These are phyloP conservation scores for Cyberlindnera xylosilytica DNA, from an alignment of 805 yeast species.

Conservation along the genomic window DNA sequence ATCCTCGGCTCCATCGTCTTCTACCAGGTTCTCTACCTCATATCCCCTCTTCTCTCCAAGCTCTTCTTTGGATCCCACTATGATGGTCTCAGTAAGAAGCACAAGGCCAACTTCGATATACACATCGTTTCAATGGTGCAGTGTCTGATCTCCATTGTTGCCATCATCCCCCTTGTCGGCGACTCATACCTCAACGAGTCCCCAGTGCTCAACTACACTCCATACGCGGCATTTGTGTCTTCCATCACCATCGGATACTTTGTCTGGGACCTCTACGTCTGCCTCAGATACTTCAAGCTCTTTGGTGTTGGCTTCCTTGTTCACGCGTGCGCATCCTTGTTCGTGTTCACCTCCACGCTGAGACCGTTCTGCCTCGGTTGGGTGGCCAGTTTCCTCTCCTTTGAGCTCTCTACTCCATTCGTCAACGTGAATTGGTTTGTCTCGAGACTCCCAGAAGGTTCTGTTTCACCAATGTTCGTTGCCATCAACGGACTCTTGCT, in stretches of 20 bases:
- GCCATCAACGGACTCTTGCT: conserved; percentile 70
- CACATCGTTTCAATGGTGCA: conserved; percentile 90
- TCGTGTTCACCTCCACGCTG: conserved; percentile 63
- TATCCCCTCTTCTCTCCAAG: conserved; percentile 51
- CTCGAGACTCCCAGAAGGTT: conserved; percentile 66
- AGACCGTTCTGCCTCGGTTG: conserved; percentile 77
- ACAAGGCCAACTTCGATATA: conserved; percentile 76
- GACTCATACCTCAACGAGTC: conserved; percentile 47
- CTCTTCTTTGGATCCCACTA: conserved; percentile 52
- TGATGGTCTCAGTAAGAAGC: conserved; percentile 41
- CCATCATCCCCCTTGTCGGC: conserved; percentile 63
- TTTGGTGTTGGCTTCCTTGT: conserved; percentile 81
- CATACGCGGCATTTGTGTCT: conserved; percentile 71
- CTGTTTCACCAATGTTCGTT: conserved; percentile 51
- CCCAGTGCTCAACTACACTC: conserved; percentile 65
- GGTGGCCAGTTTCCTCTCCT: conserved; percentile 78
- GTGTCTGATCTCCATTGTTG: conserved; percentile 57
- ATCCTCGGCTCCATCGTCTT: conserved; percentile 54
- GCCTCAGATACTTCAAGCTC: conserved; percentile 55
- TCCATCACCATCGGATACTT: conserved; percentile 83
- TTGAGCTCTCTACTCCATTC: conserved; percentile 91
- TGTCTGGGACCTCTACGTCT: conserved; percentile 81
- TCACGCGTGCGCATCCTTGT: conserved; percentile 81
- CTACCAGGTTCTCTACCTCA: conserved; percentile 52
- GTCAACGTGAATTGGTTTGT: conserved; percentile 94